Base-by-base conservation (phyloP, 2,329 filamentous ascomycete genomes). In the Diaporthe sp. region DNA sequence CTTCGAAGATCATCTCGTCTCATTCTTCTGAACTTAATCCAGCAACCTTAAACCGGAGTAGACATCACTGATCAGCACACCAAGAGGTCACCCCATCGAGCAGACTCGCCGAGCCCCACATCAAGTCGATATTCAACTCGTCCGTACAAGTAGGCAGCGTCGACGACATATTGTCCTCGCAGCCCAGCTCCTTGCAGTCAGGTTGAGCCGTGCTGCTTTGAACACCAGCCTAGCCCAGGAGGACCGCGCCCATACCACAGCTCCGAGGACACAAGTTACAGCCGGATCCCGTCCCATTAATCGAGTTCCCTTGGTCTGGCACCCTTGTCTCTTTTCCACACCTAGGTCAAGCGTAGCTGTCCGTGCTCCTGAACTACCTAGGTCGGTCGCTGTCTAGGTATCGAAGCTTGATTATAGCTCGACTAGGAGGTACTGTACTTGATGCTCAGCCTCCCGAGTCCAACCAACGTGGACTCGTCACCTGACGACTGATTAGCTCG, bases 41-140 rank as follows among this genome's bases (percentile, higher is more conserved):
- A 73, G 61, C 58, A 73, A 57, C 58, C 34, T 65, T 62, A 55
- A 73, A 65, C 22, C 65, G n/a, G 39, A 70, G 49, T 70, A 70
- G 65, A 42, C 49, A 55, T 31, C 49, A 28, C 65, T 53, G 65
- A 55, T 70, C 65, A 70, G 46, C 65, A 70, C 34, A 55, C 65
- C 46, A 68, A 53, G 46, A 70, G 65, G 49, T 25, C 49, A 55
- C 46, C 49, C 17, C 25, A 55, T 51, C 58, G 19, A 57, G 58
- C 37, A 73, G 34, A 42, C 57, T 53, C 22, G 57, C 51, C 44
- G 57, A 60, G 37, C 58, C 58, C 71, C 46, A 73, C 46, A 46
- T 25, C 55, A 55, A 13, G 46, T 65, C 58, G 46, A 55, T 44
- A 44, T 34, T 12, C 58, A 46, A 53, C 19, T 65, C n/a, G 71